Conservation (phyloP, 495 filamentous ascomycete genomes). For the Bryoglossum gracile region DNA sequence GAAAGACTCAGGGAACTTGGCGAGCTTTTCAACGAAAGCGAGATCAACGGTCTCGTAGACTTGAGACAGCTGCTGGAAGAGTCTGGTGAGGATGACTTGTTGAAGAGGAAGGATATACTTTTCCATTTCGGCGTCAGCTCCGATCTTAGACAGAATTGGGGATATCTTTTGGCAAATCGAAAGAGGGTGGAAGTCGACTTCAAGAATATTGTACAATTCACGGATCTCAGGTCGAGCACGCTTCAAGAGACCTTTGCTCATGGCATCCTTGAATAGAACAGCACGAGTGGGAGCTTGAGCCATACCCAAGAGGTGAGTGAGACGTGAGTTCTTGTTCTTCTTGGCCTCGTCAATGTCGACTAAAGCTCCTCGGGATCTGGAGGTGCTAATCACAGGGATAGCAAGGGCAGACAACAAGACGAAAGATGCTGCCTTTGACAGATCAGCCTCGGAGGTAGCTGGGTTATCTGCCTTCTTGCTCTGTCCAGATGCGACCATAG, state of each 20-base stretch:
- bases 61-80: constrained; percentile 98
- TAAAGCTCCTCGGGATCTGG: constrained; percentile 87
- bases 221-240: constrained; percentile 89
- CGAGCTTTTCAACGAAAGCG: constrained; percentile 85
- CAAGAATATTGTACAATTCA: constrained; percentile 94
- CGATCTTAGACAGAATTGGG: constrained; percentile 89
- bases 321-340: constrained; percentile 97
- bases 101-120: constrained; percentile 92
- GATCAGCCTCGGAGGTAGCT: constrained; percentile 76
- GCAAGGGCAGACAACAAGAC: constrained; percentile 93
- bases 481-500: constrained; percentile 74
- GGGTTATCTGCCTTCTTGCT: constrained; percentile 91
- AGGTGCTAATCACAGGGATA: constrained; percentile 98
- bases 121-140: constrained; percentile 90
- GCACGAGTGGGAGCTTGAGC: constrained; percentile 78
- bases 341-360: constrained; percentile 94
- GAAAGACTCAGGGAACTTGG: constrained; percentile 95
- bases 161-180: constrained; percentile 99
- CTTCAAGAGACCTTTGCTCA: constrained; percentile 88
- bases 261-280: constrained; percentile 86
- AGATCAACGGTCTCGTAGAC: constrained; percentile 98
- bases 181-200: constrained; percentile 97
- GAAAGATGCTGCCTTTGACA: constrained; percentile 81
- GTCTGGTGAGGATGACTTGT: constrained; percentile 94
- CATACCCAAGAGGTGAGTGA: constrained; percentile 95